Evolutionary conservation across 495 filamentous ascomycete species (phyloP).

Genomic region (Neurospora sp.): DNA sequence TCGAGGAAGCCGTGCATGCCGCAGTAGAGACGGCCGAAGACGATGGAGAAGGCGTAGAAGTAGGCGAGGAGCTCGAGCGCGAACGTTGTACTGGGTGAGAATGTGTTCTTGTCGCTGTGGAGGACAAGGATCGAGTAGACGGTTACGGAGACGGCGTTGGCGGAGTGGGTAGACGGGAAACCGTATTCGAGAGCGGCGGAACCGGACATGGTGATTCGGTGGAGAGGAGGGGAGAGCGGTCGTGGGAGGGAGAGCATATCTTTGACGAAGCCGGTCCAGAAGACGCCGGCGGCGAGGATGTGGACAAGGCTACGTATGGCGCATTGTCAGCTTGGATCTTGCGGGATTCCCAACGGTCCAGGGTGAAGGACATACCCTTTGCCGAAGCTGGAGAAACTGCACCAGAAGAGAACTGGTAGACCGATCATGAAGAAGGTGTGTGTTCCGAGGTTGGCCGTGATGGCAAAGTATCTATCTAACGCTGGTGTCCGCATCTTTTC

Average conservation of each 20-base stretch:
- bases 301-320: conserved; percentile 59
- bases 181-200: conserved; percentile 93
- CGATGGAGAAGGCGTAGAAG: conserved; percentile 80
- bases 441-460: conserved; percentile 92
- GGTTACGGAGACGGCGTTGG: conserved; percentile 91
- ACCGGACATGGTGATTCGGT: conserved; percentile 93
- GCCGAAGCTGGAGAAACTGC: conserved; percentile 69
- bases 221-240: conserved; percentile 83
- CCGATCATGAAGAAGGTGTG: conserved; percentile 98
- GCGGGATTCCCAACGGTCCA: not conserved
- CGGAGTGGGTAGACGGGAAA: conserved; percentile 93
- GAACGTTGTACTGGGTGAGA: conserved; percentile 42
- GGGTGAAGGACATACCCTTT: conserved; percentile 65
- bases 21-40: conserved; percentile 86
- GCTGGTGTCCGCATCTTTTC: conserved; percentile 63
- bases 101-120: conserved; percentile 41
- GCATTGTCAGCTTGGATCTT: conserved; percentile 8
- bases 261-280: conserved; percentile 88
- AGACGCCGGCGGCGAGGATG: conserved; percentile 80
- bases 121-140: conserved; percentile 69
- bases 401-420: conserved; percentile 92
- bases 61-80: conserved; percentile 58
- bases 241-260: conserved; percentile 92
- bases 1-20: conserved; percentile 98
- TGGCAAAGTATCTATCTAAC: conserved; percentile 90